Evolutionary conservation across 2,329 filamentous ascomycete genomes (phyloP).

Genomic region (Calonectria honghensis): DNA sequence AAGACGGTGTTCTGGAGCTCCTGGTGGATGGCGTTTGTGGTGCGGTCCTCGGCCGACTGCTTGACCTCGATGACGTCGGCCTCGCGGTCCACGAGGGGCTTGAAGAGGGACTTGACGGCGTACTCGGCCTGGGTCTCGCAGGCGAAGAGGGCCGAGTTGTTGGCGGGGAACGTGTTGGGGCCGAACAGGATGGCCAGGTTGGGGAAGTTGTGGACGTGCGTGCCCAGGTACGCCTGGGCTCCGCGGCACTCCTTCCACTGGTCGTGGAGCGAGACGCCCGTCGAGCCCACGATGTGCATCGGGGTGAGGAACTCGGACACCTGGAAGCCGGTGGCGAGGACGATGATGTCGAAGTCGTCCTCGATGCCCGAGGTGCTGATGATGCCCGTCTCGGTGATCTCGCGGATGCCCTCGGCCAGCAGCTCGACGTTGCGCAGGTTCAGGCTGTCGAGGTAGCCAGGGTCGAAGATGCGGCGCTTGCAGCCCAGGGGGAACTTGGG

Average conservation of each 20-base stretch:
- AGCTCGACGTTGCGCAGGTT: constrained; percentile 51
- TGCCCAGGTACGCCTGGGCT: constrained; percentile 57
- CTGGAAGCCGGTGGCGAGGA: constrained; percentile 56
- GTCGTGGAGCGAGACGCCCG: constrained; percentile 50
- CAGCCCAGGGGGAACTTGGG: constrained; percentile 53
- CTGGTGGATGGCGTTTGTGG: constrained; percentile 44
- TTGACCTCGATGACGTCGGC: constrained; percentile 44
- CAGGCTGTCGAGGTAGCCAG: constrained; percentile 54
- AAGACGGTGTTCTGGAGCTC: constrained; percentile 44
- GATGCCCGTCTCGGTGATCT: constrained; percentile 54
- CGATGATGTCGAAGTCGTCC: constrained; percentile 54
- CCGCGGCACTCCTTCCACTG: constrained; percentile 55
- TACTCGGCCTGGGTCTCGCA: constrained; percentile 54
- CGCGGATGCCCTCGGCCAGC: constrained; percentile 48
- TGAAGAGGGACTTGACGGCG: constrained; percentile 56
- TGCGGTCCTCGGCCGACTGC: constrained; percentile 41
- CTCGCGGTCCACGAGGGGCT: constrained; percentile 55
- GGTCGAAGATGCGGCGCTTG: constrained; percentile 58
- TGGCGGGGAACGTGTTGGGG: constrained; percentile 52
- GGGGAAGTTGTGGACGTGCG: constrained; percentile 57
- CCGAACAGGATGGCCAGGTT: constrained; percentile 57
- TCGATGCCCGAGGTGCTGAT: constrained; percentile 43
- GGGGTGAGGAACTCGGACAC: constrained; percentile 54
- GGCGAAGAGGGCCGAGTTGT: constrained; percentile 54
- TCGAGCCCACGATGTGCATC: constrained; percentile 54